Evolutionary conservation across 805 yeast genomes (phyloP), one percentile per base, ranked within the genome.

Genomic region (Torulaspora quercuum): DNA sequence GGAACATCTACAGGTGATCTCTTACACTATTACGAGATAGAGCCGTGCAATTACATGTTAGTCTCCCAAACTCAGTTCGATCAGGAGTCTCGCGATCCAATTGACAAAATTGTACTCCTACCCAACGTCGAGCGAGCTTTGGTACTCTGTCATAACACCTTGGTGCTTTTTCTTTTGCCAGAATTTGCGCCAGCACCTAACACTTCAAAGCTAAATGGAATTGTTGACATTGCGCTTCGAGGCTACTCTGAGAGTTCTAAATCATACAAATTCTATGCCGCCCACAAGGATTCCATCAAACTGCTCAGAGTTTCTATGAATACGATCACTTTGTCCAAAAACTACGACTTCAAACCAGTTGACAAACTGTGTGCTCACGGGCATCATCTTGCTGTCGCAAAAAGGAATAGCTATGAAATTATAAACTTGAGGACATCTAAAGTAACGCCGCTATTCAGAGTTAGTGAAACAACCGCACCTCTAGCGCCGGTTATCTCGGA

Each of bases 111-210:
- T 3, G 29, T 48, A n/a, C 43, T 57, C 4, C 33, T 60, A 14
- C 57, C 62, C 3, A 31, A 41, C 10, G 47, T 57, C 11, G 62
- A 59, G 28, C 48, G 61, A 22, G 63, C 63, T 5, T 39, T 57
- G 31, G 54, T 60, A 3, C 39, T 56, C 12, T 44, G 49, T 20
- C 29, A 45, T 9, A 36, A 29, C 5, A 26, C 40, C 15, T 13
- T 60, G 16, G 45, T 51, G 6, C 32, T 52, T 18, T 60, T 53
- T 37, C 36, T 59, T 9, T 35, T 60, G 28, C 65, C 65, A 5
- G 65, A 60, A 32, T 57, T 59, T 45, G 64, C 63, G 6, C 64
- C 62, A 2, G 55, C 44, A 9, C 63, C 63, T 2, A 55, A 57
- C 36, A 39, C 47, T 6, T 21, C 20, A 12, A 44, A 35, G 10